Percentiles rank a stretch among this genome's conserved stretches.
Evolutionary conservation across 768 basidiomycete species (phyloP).

Genomic region (Phlebiopsis gigantea): DNA sequence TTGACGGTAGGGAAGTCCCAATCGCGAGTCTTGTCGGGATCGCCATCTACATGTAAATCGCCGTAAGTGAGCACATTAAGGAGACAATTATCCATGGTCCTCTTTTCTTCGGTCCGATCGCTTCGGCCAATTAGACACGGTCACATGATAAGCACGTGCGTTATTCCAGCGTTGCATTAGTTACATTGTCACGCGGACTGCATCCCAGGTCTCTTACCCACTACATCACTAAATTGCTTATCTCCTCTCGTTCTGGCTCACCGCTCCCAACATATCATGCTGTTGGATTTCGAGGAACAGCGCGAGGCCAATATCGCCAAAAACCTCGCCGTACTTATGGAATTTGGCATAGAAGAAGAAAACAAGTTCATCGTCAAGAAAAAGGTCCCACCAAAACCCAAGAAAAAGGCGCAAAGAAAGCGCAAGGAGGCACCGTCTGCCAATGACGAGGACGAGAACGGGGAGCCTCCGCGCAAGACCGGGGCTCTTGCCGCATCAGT

Average conservation of each 20-base stretch:
- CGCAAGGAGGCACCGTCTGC: slow-evolving; percentile 23
- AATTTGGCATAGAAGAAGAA: slow-evolving; percentile 38
- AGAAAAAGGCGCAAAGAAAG: slow-evolving; percentile 33
- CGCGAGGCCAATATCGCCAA: slow-evolving; percentile 32
- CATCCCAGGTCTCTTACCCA: background rate
- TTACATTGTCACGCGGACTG: background rate
- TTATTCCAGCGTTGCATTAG: background rate
- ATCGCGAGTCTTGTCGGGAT: background rate
- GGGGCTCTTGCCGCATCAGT: slow-evolving; percentile 11
- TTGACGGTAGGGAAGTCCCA: background rate
- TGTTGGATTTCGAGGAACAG: slow-evolving; percentile 26
- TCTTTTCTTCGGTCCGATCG: too few relatives aligned
- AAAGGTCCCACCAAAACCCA: slow-evolving; percentile 30
- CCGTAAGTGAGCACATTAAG: too few relatives aligned
- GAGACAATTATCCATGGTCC: too few relatives aligned
- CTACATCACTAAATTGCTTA: background rate
- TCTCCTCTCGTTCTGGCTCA: background rate
- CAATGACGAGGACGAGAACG: slow-evolving; percentile 18
- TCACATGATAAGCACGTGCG: slow-evolving; percentile 14
- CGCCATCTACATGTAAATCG: too few relatives aligned
- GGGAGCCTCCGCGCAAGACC: slow-evolving; percentile 15
- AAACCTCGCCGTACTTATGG: slow-evolving; percentile 40
- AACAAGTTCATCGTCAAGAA: slow-evolving; percentile 40
- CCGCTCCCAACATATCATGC: background rate
- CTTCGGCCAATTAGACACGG: slow-evolving; percentile 10